Percentiles rank a stretch among this genome's conserved stretches.
Conservation (phyloP, 2,329 filamentous ascomycete genomes). For the Ophiostoma novo-ulmi region DNA sequence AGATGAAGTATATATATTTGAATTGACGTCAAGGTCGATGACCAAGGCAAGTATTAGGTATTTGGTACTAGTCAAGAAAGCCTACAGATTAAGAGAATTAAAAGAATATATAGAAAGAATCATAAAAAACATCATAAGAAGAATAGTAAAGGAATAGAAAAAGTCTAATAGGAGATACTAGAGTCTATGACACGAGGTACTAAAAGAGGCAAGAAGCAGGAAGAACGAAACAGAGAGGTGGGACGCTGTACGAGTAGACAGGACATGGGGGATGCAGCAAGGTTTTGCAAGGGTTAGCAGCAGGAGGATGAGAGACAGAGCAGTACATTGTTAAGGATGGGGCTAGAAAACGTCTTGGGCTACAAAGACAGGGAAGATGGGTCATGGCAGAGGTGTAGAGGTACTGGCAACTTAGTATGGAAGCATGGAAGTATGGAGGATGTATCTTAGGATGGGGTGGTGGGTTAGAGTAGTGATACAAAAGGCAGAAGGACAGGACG, state of each 20-base stretch:
- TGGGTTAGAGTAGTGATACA: conserved; percentile 6
- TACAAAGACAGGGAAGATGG: conserved; percentile 10
- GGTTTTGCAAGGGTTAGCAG: background rate
- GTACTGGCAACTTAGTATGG: background rate
- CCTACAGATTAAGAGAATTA: background rate
- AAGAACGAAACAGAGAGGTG: conserved; percentile 4
- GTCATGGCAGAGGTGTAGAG: background rate
- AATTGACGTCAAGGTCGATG: background rate
- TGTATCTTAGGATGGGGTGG: background rate
- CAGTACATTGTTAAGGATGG: background rate
- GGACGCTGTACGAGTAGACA: conserved; percentile 7
- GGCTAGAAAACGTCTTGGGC: background rate
- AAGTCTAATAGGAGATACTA: background rate
- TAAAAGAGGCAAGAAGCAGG: background rate
- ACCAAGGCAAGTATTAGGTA: background rate
- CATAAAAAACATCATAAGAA: background rate
- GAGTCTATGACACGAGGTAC: conserved; percentile 3
- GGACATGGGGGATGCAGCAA: background rate
- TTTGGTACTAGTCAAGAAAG: background rate
- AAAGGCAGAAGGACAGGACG: conserved; percentile 7
- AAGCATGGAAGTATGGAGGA: background rate
- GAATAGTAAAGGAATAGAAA: background rate
- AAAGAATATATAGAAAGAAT: background rate
- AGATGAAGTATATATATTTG: background rate
- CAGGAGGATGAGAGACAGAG: background rate